Percentiles rank a stretch among this genome's conserved stretches.
phyloP scores from a whole-genome alignment of 2,329 filamentous ascomycete genomes.

The Pseudocercospora eumusae region DNA sequence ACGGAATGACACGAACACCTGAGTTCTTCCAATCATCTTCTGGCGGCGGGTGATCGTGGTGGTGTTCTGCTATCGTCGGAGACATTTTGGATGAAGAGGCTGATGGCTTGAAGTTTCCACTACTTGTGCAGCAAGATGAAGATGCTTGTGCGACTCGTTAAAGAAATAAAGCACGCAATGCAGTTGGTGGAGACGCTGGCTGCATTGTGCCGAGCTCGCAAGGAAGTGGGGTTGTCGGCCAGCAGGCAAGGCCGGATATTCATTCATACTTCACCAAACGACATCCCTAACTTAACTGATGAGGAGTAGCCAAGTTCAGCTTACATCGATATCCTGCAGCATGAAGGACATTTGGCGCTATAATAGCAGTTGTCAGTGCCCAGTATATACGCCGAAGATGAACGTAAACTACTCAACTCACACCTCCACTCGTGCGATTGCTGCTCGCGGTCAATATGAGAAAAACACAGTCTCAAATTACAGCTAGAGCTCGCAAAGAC shows the following conservation, averaged over 20 bases:
- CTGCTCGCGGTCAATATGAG: no score
- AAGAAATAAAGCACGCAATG: not conserved
- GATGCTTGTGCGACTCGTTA: not conserved
- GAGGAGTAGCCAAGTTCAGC: no score
- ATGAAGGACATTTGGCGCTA: no score
- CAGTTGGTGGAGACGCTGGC: not conserved
- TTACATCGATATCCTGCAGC: no score
- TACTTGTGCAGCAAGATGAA: not conserved
- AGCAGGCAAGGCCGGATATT: not conserved
- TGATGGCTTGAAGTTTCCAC: not conserved
- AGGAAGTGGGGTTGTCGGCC: not conserved
- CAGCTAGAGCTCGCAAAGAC: no score
- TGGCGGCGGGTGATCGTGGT: slow-evolving; percentile 28
- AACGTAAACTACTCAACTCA: no score
- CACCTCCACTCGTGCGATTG: no score
- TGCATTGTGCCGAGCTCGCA: not conserved
- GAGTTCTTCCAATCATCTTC: slow-evolving; percentile 44
- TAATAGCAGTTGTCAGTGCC: no score
- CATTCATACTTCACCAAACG: not conserved
- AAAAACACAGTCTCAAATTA: no score
- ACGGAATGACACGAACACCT: slow-evolving; percentile 48
- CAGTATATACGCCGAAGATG: no score
- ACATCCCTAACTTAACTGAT: not conserved
- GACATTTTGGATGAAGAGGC: not conserved
- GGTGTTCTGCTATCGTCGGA: slow-evolving; percentile 6